phyloP scores from a whole-genome alignment of 176 grass and related monocot genomes.

The sorghum (Sorghum bicolor) region DNA sequence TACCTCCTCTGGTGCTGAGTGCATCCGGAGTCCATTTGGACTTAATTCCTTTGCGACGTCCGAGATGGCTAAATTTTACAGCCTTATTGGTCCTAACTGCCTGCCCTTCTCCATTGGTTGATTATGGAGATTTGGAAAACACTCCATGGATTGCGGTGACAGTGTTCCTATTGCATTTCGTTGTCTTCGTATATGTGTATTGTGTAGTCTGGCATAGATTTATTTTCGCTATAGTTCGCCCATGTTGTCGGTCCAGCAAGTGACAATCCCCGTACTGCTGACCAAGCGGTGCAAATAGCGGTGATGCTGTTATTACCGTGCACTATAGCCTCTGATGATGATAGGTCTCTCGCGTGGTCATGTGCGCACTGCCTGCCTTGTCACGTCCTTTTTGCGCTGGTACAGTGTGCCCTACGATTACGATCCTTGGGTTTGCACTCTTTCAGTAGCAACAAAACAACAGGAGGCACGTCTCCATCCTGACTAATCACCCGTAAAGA shows the following conservation, averaged over 20 bases:
- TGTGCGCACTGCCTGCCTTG: neutral
- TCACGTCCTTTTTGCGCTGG: neutral
- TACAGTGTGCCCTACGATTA: neutral
- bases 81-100: slow-evolving; percentile 15
- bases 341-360: neutral
- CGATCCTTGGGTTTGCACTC: neutral
- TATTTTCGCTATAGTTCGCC: too few relatives aligned
- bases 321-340: neutral
- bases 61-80: slow-evolving; percentile 34
- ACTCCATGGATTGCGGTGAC: slow-evolving; percentile 13
- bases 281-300: neutral
- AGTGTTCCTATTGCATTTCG: neutral
- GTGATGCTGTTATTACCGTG: neutral
- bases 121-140: neutral
- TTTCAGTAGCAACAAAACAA: slow-evolving; percentile 1
- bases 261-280: neutral
- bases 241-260: neutral
- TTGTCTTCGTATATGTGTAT: neutral
- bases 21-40: neutral
- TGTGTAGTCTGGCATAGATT: neutral
- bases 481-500: neutral
- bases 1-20: slow-evolving; percentile 46
- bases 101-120: slow-evolving; percentile 2
- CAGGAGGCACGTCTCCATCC: neutral
- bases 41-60: neutral